Percentiles rank a stretch among this genome's conserved stretches.
Evolutionary conservation across 495 filamentous ascomycete genomes (phyloP).

Genomic region (Daldinia decipiens): DNA sequence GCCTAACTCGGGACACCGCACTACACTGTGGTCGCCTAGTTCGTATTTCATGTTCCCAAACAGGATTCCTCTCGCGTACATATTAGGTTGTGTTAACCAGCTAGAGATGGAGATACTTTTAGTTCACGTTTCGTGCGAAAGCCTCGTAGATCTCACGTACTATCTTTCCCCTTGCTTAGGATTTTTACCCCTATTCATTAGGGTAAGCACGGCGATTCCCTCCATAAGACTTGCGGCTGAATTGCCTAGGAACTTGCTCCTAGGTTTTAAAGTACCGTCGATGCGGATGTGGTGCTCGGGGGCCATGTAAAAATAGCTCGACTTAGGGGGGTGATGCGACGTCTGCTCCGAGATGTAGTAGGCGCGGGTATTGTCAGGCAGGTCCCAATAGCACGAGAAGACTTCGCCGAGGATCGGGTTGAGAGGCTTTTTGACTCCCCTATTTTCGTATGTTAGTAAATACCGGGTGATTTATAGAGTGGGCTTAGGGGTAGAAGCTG

Average conservation of each 20-base stretch:
- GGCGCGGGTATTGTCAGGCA: conserved; percentile 82
- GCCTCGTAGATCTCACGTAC: conserved; percentile 61
- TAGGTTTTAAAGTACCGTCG: conserved; percentile 95
- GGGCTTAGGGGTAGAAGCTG: neutral
- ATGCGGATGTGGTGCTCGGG: conserved; percentile 95
- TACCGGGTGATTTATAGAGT: neutral
- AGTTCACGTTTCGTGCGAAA: neutral
- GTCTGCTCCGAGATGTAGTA: conserved; percentile 98
- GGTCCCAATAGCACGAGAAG: conserved; percentile 96
- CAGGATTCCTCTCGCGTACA: conserved; percentile 97
- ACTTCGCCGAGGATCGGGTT: conserved; percentile 97
- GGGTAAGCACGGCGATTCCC: conserved; percentile 84
- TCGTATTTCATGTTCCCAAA: conserved; percentile 99
- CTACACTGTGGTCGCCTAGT: conserved; percentile 93
- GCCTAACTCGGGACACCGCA: conserved; percentile 88
- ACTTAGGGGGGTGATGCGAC: conserved; percentile 97
- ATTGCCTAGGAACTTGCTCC: conserved; percentile 95
- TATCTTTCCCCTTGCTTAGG: conserved; percentile 82
- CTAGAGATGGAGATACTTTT: conserved; percentile 28
- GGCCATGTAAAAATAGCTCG: conserved; percentile 98
- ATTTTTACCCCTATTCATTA: conserved; percentile 78
- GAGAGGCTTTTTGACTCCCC: conserved; percentile 97
- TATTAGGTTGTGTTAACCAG: conserved; percentile 91
- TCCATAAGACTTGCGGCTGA: conserved; percentile 99
- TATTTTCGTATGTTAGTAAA: conserved; percentile 52